phyloP scores from a whole-genome alignment of 495 filamentous ascomycete species.

The Aspergillus asperescens region DNA sequence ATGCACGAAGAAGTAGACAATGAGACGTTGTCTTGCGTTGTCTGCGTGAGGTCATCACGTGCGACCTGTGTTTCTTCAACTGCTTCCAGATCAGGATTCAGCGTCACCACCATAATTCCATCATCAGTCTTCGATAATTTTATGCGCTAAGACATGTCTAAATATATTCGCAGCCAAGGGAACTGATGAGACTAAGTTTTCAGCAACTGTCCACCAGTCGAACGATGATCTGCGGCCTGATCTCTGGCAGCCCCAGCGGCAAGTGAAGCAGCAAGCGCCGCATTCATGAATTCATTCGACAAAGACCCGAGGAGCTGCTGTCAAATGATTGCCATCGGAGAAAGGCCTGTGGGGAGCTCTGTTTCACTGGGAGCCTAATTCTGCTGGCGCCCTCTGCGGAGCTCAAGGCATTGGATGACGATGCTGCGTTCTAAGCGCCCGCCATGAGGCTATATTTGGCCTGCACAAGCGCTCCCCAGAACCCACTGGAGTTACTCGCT shows the following conservation, averaged over 20 bases:
- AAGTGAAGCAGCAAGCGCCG: constrained; percentile 14
- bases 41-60: neutral
- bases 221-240: neutral
- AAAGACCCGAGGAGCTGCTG: neutral
- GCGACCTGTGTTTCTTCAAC: neutral
- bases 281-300: neutral
- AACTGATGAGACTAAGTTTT: neutral
- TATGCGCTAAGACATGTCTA: neutral
- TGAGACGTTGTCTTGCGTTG: neutral
- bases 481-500: neutral
- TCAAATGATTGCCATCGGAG: neutral
- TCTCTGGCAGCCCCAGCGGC: constrained; percentile 3
- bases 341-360: neutral
- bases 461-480: constrained; percentile 14
- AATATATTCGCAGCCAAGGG: neutral
- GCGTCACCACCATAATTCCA: neutral
- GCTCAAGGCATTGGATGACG: constrained; percentile 16
- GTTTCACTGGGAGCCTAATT: constrained; percentile 6
- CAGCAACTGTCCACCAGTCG: constrained; percentile 5
- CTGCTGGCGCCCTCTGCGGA: constrained; percentile 4
- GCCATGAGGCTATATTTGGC: constrained; percentile 14
- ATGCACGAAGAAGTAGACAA: neutral
- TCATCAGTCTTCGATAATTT: neutral
- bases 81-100: neutral
- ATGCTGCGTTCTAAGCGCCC: constrained; percentile 17